Evolutionary conservation across 139 green algal genomes (phyloP).

Genomic region (Pseudopediastrum boryanum): DNA sequence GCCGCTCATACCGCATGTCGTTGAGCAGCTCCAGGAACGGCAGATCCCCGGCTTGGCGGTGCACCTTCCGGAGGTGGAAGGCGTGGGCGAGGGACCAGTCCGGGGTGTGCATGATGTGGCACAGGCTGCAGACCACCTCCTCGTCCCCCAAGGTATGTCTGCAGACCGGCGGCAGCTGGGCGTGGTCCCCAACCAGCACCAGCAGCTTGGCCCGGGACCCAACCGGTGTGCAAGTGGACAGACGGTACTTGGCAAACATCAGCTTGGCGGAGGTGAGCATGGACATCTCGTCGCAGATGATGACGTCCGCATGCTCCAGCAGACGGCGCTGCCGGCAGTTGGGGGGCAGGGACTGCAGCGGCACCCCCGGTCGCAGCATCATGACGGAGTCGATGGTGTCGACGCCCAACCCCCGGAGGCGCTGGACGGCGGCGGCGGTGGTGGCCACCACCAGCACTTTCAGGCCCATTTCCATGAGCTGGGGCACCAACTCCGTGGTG

Average conservation of each 20-base stretch:
- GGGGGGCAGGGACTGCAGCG: background rate
- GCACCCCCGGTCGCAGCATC: too few species aligned
- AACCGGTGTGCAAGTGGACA: background rate
- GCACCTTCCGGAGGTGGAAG: background rate
- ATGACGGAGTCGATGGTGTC: conserved; percentile 1
- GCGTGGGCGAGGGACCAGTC: background rate
- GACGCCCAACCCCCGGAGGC: background rate
- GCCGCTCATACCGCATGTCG: background rate
- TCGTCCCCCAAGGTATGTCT: background rate
- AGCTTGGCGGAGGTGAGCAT: background rate
- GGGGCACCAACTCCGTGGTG: too few species aligned
- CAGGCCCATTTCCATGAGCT: background rate
- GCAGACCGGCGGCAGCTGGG: conserved; percentile 6
- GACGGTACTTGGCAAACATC: background rate
- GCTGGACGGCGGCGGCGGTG: background rate
- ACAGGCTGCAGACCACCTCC: background rate
- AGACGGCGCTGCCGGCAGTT: too few species aligned
- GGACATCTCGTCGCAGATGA: conserved; percentile 11
- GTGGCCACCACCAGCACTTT: background rate
- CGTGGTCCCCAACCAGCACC: conserved; percentile 8
- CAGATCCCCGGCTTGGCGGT: background rate
- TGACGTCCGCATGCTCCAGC: background rate
- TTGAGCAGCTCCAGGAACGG: background rate
- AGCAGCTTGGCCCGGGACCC: background rate
- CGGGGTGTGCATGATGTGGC: background rate